Evolutionary conservation across 2,329 filamentous ascomycete genomes (phyloP).

Genomic region (Cercospora berteroae): DNA sequence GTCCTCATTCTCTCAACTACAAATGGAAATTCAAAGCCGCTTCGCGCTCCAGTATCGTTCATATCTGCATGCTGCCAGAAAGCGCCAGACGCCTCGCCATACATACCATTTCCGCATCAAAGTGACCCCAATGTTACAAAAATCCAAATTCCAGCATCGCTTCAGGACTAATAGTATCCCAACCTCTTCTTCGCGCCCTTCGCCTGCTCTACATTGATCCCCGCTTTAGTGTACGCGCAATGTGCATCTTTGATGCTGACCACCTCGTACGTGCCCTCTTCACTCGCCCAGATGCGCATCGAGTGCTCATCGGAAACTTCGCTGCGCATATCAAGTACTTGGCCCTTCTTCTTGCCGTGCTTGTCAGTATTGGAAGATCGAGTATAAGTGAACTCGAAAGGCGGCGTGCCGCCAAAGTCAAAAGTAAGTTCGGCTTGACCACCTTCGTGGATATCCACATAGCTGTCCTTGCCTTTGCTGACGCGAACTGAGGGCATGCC

Average conservation of each 20-base stretch:
- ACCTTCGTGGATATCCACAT: conserved; percentile 94
- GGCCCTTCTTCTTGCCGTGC: conserved; percentile 60
- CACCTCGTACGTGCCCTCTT: conserved; percentile 97
- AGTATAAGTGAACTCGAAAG: conserved; percentile 97
- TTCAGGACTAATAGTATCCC: conserved; percentile 33
- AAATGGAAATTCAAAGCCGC: neutral
- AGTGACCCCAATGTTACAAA: neutral
- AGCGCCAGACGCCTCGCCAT: conserved; percentile 12
- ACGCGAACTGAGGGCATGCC: conserved; percentile 89
- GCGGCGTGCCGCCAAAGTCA: conserved; percentile 91
- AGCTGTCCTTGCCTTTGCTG: conserved; percentile 74
- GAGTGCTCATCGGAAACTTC: conserved; percentile 78
- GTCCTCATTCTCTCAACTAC: too few species aligned
- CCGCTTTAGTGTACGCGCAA: conserved; percentile 80
- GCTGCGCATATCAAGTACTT: conserved; percentile 85
- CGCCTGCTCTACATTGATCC: conserved; percentile 42
- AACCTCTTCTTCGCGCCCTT: conserved; percentile 36
- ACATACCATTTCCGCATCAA: neutral
- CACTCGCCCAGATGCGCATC: conserved; percentile 78
- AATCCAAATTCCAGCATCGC: neutral
- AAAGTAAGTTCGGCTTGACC: conserved; percentile 91
- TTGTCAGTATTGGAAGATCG: conserved; percentile 80
- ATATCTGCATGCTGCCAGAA: neutral
- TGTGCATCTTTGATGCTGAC: conserved; percentile 91
- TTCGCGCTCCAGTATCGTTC: neutral